Evolutionary conservation across 495 filamentous ascomycete species (phyloP).

Genomic region (Astrocystis sublimbata): DNA sequence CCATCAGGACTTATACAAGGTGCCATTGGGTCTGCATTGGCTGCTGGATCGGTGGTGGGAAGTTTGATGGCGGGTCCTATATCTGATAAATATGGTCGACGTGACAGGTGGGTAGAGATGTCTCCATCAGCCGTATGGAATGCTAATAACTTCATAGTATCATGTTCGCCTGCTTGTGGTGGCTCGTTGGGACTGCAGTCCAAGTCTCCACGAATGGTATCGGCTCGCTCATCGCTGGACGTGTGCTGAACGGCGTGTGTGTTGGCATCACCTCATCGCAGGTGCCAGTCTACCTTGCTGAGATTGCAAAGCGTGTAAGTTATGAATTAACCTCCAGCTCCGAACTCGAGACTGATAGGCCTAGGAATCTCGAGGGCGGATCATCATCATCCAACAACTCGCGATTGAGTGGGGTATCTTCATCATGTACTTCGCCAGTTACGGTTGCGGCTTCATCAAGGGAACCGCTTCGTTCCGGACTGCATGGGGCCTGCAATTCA

Average conservation of each 20-base stretch:
- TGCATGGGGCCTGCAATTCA: slow-evolving; percentile 72
- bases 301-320: slow-evolving; percentile 67
- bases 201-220: slow-evolving; percentile 62
- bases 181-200: slow-evolving; percentile 69
- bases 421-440: slow-evolving; percentile 48
- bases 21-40: slow-evolving; percentile 64
- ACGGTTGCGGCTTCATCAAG: slow-evolving; percentile 58
- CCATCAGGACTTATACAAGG: slow-evolving; percentile 65
- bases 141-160: slow-evolving; percentile 41
- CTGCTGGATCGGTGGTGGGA: slow-evolving; percentile 67
- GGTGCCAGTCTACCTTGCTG: slow-evolving; percentile 79
- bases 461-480: slow-evolving; percentile 68
- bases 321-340: slow-evolving; percentile 22
- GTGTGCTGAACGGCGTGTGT: slow-evolving; percentile 69
- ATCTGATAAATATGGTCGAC: slow-evolving; percentile 66
- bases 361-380: slow-evolving; percentile 50
- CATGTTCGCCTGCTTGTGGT: slow-evolving; percentile 66
- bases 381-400: slow-evolving; percentile 75
- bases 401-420: slow-evolving; percentile 72
- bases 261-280: slow-evolving; percentile 77
- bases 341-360: slow-evolving; percentile 1
- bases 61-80: slow-evolving; percentile 64
- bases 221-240: slow-evolving; percentile 67
- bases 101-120: slow-evolving; percentile 39
- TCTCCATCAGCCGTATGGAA: background rate